These are phyloP conservation scores for Zea mays DNA, from an alignment of 176 grass and related monocot species.

Conservation along the genomic window Zm-B73-REFERENCE-NAM-5.0 NC_050100.1:25596001-25596500, in stretches of 20 bases:
- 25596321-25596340: conserved; percentile 53
- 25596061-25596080: conserved; percentile 44
- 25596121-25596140: background rate
- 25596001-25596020: conserved; percentile 38
- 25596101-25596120: background rate
- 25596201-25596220: conserved; percentile 43
- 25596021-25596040: conserved; percentile 38
- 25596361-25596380: conserved; percentile 73
- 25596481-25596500: background rate
- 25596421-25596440: background rate
- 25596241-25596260: conserved; percentile 34
- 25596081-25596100: conserved; percentile 7
- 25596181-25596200: background rate
- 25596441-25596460: too few species aligned
- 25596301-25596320: conserved; percentile 59
- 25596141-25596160: too few species aligned
- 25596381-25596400: conserved; percentile 50
- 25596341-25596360: conserved; percentile 72
- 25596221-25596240: conserved; percentile 51
- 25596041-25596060: conserved; percentile 45
- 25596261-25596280: conserved; percentile 50
- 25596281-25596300: conserved; percentile 63
- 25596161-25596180: too few species aligned
- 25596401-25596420: conserved; percentile 21
- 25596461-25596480: background rate